A percentile compares a stretch with the other conserved stretches of the same genome.
phyloP scores from a whole-genome alignment of 1,284 basidiomycete genomes.

The Trichosporon coremiiforme region DNA sequence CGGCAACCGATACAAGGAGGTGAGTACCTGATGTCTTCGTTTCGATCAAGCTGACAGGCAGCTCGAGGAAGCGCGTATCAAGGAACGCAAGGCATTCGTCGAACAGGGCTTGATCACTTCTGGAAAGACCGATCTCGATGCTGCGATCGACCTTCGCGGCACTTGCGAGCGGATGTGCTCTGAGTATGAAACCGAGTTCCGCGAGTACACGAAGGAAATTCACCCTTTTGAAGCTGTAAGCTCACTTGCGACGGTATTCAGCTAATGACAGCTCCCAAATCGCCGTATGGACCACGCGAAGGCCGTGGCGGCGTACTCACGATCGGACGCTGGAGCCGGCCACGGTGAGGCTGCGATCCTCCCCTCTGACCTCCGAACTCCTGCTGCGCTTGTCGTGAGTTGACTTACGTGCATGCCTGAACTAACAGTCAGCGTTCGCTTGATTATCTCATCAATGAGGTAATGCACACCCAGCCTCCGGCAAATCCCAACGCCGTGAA shows the following conservation, averaged over 20 bases:
- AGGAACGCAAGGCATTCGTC: conserved; percentile 76
- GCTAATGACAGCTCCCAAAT: conserved; percentile 55
- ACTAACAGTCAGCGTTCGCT: conserved; percentile 68
- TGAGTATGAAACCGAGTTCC: conserved; percentile 84
- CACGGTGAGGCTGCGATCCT: conserved; percentile 62
- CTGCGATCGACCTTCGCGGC: conserved; percentile 86
- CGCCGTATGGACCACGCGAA: conserved; percentile 74
- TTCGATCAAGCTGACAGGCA: conserved; percentile 31
- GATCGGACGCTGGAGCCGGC: conserved; percentile 72
- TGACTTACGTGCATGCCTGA: too few species aligned
- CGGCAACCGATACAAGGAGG: conserved; percentile 55
- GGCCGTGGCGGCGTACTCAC: conserved; percentile 93
- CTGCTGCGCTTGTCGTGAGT: conserved; percentile 73
- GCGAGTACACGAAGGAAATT: conserved; percentile 86
- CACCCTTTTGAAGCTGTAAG: conserved; percentile 83
- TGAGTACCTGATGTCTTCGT: conserved; percentile 25
- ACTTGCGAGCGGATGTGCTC: conserved; percentile 95
- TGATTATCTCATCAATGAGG: conserved; percentile 85
- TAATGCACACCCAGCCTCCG: conserved; percentile 65
- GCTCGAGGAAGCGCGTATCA: conserved; percentile 64
- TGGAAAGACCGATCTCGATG: conserved; percentile 75
- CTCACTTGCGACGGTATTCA: conserved; percentile 26
- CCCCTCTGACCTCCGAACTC: conserved; percentile 90
- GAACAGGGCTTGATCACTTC: conserved; percentile 83
- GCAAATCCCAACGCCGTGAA: conserved; percentile 33